Conservation (phyloP, 2,329 filamentous ascomycete species). For the Colletotrichum incanum region DNA sequence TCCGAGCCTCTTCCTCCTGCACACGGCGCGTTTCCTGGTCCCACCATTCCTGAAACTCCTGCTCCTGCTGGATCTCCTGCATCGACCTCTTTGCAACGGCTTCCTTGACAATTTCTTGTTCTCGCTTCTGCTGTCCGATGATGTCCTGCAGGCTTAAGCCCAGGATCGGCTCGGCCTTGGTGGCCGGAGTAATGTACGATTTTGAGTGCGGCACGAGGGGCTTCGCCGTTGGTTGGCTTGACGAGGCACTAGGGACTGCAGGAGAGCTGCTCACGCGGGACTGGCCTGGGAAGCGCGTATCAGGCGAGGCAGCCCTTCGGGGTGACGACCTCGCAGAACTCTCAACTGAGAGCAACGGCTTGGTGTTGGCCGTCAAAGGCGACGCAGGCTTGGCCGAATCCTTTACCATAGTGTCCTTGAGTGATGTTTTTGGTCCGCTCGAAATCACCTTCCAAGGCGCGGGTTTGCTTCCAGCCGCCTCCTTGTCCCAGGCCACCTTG, state of each 20-base stretch:
- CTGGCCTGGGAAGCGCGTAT: conserved; percentile 76
- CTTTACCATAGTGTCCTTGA: conserved; percentile 64
- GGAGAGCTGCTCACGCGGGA: conserved; percentile 57
- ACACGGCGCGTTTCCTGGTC: conserved; percentile 84
- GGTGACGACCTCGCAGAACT: conserved; percentile 56
- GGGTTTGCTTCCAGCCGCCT: conserved; percentile 55
- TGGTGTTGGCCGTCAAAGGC: conserved; percentile 50
- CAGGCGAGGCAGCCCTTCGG: conserved; percentile 71
- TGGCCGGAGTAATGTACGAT: conserved; percentile 70
- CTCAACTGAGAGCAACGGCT: conserved; percentile 62
- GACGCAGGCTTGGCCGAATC: conserved; percentile 49
- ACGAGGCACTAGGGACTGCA: conserved; percentile 47
- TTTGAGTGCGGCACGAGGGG: conserved; percentile 73
- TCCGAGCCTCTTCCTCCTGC: conserved; percentile 72
- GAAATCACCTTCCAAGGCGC: conserved; percentile 79
- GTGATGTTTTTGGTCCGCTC: conserved; percentile 62
- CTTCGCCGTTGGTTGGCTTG: conserved; percentile 53
- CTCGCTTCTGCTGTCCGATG: conserved; percentile 86
- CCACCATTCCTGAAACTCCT: conserved; percentile 98
- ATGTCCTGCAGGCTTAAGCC: conserved; percentile 90
- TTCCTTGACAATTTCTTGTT: conserved; percentile 87
- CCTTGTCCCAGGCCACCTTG: conserved; percentile 63
- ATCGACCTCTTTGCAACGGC: conserved; percentile 90
- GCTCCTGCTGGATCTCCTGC: conserved; percentile 96
- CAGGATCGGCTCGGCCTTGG: conserved; percentile 74